Evolutionary conservation across 768 basidiomycete genomes (phyloP), one percentile per base, ranked within the genome.

Genomic region (Suillus variegatus): DNA sequence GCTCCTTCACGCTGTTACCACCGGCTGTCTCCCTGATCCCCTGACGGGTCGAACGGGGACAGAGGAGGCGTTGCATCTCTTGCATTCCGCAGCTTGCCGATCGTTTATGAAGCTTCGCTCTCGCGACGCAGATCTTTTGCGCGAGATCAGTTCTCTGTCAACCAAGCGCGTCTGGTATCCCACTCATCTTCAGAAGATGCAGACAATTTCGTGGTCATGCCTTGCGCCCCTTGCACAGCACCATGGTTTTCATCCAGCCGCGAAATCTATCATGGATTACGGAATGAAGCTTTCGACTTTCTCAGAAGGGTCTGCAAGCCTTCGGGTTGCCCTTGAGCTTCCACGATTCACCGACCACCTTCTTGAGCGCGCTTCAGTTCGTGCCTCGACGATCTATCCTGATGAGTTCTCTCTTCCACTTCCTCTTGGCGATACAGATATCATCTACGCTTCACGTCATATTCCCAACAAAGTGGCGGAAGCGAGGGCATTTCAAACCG

Each of bases 1-100:
- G 3, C 82, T 82, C 60, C 73, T 86, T 18, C 85, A 86, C 52
- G 81, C 82, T n/a, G 65, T 83, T 3, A 84, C 79, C 1, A 79
- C 80, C 22, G 62, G 49, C 5, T 77, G 77, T 54, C 69, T 80
- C 20, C 73, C 76, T 10, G 84, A 86, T 70, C 81, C 82, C 4
- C 72, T 86, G 25, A 82, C 79, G 0, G 67, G 69, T 16, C 77
- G 79, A 7, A 81, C 80, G 0, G 85, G 85, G 6, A 78, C 79
- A 1, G 78, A 82, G 49, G 78, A 84, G 58, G 83, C 84, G 0
- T 68, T 85, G 20, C 67, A 74, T 58, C 70, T 79, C 52, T 71
- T 86, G 22, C 65, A 65, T 13, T 82, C 81, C 0, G 78, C 80
- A 6, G 65, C 72, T 12, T 79, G 72, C 47, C 71, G 66, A 38